Conservation (phyloP, 768 basidiomycete species). For the Termitomyces sp. region DNA sequence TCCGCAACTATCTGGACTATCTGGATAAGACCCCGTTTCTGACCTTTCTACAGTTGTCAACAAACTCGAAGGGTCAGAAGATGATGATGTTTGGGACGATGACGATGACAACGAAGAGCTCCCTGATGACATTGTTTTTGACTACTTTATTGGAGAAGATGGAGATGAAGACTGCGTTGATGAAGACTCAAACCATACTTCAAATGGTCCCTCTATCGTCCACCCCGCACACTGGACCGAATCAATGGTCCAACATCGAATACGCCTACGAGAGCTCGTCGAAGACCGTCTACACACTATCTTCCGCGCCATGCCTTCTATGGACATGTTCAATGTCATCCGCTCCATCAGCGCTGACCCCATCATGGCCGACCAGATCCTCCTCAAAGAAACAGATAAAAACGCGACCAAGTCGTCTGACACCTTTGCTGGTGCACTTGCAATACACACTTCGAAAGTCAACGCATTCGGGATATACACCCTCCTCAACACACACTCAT, state of each 20-base stretch:
- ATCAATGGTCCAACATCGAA: conserved; percentile 32
- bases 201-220: conserved; percentile 18
- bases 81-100: conserved; percentile 26
- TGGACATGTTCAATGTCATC: conserved; percentile 3
- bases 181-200: conserved; percentile 24
- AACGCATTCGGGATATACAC: conserved; percentile 27
- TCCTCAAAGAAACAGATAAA: conserved; percentile 23
- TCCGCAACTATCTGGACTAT: neutral
- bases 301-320: conserved; percentile 29
- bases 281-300: conserved; percentile 34
- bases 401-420: conserved; percentile 46
- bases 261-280: conserved; percentile 37
- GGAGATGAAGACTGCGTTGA: conserved; percentile 22
- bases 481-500: conserved; percentile 40
- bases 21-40: neutral
- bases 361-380: conserved; percentile 25
- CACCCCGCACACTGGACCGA: conserved; percentile 50
- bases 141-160: conserved; percentile 12
- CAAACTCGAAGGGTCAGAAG: conserved; percentile 12
- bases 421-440: conserved; percentile 48
- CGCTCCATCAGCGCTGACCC: conserved; percentile 18
- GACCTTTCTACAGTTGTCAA: neutral
- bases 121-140: conserved; percentile 3
- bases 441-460: conserved; percentile 37
- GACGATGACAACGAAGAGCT: conserved; percentile 18